Percentiles rank a stretch among this genome's conserved stretches.
These are phyloP conservation scores for Tulasnella sp. DNA, from an alignment of 768 basidiomycete species.

Conservation along the genomic window DNA sequence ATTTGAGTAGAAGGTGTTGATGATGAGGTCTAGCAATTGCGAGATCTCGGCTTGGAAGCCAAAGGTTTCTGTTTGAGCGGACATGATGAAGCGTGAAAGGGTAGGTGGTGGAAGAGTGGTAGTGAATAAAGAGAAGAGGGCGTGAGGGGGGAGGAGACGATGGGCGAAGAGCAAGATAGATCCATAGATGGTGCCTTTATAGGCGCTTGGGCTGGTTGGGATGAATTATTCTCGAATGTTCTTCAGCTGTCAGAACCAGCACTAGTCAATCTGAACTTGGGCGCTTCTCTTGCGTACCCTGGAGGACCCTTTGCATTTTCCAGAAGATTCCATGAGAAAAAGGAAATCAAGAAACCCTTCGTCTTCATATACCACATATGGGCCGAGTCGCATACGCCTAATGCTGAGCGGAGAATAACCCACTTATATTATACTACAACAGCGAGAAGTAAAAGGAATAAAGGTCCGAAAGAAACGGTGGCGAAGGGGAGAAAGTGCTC, in stretches of 20 bases:
- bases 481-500: neutral
- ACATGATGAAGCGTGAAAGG: constrained; percentile 38
- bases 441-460: neutral
- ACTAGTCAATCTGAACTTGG: constrained; percentile 17
- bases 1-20: constrained; percentile 99
- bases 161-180: constrained; percentile 11
- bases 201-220: neutral
- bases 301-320: constrained; percentile 3
- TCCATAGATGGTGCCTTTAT: constrained; percentile 1
- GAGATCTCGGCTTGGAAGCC: constrained; percentile 99
- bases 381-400: constrained; percentile 11
- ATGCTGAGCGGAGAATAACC: constrained; percentile 21
- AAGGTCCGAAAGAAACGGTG: neutral
- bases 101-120: constrained; percentile 27
- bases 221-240: constrained; percentile 28
- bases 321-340: constrained; percentile 2
- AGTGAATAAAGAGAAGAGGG: neutral
- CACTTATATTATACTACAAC: constrained; percentile 20
- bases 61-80: constrained; percentile 66
- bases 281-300: neutral
- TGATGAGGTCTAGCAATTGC: constrained; percentile 97
- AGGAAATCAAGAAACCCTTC: constrained; percentile 12
- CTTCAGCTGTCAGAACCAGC: neutral
- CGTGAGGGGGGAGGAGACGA: neutral
- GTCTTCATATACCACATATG: neutral